A percentile compares a stretch with the other conserved stretches of the same genome.
These are phyloP conservation scores for Durotheca rogersii DNA, from an alignment of 495 filamentous ascomycete species.

Conservation along the genomic window DNA sequence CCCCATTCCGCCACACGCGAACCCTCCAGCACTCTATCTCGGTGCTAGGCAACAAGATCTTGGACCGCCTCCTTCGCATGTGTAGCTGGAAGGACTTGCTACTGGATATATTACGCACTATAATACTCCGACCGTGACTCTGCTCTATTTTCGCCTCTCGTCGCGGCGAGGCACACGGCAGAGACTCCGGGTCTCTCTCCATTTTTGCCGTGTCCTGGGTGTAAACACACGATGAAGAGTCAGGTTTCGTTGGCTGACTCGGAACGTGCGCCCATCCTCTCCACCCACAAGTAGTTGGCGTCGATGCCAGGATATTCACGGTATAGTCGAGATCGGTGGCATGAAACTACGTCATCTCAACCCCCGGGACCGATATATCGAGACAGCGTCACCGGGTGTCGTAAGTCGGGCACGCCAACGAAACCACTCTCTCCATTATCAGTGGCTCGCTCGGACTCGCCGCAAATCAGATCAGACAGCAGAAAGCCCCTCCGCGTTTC, in stretches of 20 bases:
- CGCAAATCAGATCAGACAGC: background rate
- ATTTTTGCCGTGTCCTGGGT: background rate
- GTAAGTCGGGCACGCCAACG: no score
- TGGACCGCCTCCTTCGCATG: background rate
- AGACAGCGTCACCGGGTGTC: no score
- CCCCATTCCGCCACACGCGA: no score
- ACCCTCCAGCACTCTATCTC: background rate
- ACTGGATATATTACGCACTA: no score
- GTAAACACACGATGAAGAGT: background rate
- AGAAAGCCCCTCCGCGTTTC: background rate
- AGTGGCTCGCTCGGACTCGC: conserved; percentile 1
- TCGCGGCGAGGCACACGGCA: background rate
- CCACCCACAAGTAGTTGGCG: conserved; percentile 3
- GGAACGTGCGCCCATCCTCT: conserved; percentile 7
- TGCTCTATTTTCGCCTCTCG: background rate
- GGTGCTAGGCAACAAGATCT: background rate
- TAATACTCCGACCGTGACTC: no score
- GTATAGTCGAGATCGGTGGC: conserved; percentile 7
- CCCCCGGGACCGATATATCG: no score
- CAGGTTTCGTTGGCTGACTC: conserved; percentile 13
- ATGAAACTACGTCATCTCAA: conserved; percentile 5
- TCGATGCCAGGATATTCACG: conserved; percentile 8
- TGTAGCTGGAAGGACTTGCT: no score
- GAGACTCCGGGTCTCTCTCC: no score
- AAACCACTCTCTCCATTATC: conserved; percentile 1